Base-by-base conservation (phyloP, 2,329 filamentous ascomycete genomes). In the Claviceps digitariae region DNA sequence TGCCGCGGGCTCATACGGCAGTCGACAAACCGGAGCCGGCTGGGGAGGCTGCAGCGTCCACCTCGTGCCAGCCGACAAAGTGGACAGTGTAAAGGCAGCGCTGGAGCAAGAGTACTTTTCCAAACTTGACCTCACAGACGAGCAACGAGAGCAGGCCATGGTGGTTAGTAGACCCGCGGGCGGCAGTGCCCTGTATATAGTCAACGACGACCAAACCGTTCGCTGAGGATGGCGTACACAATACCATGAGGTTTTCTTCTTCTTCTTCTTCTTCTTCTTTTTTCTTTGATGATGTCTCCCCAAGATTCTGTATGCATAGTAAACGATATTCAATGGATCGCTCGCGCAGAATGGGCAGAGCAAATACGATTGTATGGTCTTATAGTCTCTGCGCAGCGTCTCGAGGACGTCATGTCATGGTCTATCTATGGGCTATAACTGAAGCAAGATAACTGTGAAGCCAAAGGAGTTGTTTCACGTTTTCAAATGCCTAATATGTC, bases 41-140 rank as follows among this genome's bases (percentile, higher is more conserved):
- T 98, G 93, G 93, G 93, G 93, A 57, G 93, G 93, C 2, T 97
- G 93, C 72, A 93, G 82, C 56, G 91, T 98, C 54, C 93, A 98
- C 71, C 77, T 98, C 54, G 86, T 97, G 51, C 86, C 91, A 0
- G 86, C 82, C 54, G 79, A 89, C 62, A 91, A 86, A 69, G 86
- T 96, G 0, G 82, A 84, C 5, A 79, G 74, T 27, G 87, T 98
- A 23, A 88, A 80, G 66, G 75, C 79, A 62, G 87, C 87, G 5
- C 82, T 93, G 78, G 81, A 86, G 62, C 77, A 78, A 57, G 82
- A 90, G 64, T 98, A 97, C 67, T 97, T 94, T 68, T 72, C 77
- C 53, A 86, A 84, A 72, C 77, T 78, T 59, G 64, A 74, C 6
- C 62, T 83, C 56, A 85, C 75, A 0, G 77, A 81, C 23, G 87